Percentiles rank a stretch among this genome's conserved stretches.
phyloP scores from a whole-genome alignment of 495 filamentous ascomycete species.

The Penicillium cinerascens region DNA sequence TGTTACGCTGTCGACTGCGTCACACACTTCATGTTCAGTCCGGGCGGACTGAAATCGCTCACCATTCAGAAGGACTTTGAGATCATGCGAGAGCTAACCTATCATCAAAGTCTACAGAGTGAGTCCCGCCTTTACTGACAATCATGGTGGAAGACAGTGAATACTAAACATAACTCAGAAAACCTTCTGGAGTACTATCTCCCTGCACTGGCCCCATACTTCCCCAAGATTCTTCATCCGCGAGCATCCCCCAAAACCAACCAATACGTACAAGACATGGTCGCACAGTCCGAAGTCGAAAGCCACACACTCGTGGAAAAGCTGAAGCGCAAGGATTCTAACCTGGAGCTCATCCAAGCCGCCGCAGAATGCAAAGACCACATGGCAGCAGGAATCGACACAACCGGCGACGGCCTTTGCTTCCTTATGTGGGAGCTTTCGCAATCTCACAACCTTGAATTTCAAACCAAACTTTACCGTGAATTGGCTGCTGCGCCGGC shows the following conservation, averaged over 20 bases:
- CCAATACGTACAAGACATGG: slow-evolving; percentile 27
- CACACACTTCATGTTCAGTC: slow-evolving; percentile 63
- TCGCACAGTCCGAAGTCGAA: slow-evolving; percentile 19
- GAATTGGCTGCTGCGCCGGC: slow-evolving; percentile 36
- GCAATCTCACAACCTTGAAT: slow-evolving; percentile 39
- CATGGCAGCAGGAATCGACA: slow-evolving; percentile 62
- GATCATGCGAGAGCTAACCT: slow-evolving; percentile 63
- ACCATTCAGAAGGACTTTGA: slow-evolving; percentile 46
- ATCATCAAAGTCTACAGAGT: slow-evolving; percentile 63
- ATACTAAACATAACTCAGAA: slow-evolving; percentile 35
- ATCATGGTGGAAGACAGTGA: background rate
- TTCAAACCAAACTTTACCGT: slow-evolving; percentile 45
- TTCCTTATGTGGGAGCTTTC: slow-evolving; percentile 68
- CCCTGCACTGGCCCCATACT: slow-evolving; percentile 22
- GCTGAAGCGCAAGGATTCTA: slow-evolving; percentile 29
- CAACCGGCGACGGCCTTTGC: slow-evolving; percentile 61
- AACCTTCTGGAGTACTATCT: slow-evolving; percentile 31
- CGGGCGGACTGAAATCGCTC: slow-evolving; percentile 56
- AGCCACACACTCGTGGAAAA: slow-evolving; percentile 32
- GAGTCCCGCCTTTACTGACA: slow-evolving; percentile 9
- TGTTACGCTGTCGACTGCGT: slow-evolving; percentile 65
- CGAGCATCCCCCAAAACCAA: slow-evolving; percentile 31
- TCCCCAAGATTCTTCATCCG: slow-evolving; percentile 25
- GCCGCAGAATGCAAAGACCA: slow-evolving; percentile 49
- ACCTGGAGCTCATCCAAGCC: slow-evolving; percentile 22